phyloP scores from a whole-genome alignment of 106 monocot genomes.

The Platanthera zijinensis region DNA sequence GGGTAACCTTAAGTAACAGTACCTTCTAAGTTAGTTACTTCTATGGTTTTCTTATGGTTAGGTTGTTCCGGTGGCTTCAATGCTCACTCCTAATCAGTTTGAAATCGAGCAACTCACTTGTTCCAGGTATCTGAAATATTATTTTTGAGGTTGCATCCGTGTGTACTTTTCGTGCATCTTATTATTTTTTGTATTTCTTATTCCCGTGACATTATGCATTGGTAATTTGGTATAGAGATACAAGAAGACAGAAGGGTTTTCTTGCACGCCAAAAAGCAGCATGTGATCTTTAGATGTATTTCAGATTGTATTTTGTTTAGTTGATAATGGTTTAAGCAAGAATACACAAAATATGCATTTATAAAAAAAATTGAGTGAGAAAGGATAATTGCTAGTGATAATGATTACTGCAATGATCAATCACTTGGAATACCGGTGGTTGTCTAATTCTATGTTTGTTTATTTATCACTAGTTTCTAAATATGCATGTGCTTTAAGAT shows the following conservation, averaged over 20 bases:
- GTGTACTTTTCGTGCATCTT: background rate
- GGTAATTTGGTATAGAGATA: background rate
- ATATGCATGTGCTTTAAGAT: too few species aligned
- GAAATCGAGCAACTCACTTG: slow-evolving; percentile 89
- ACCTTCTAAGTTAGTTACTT: background rate
- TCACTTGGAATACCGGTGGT: too few species aligned
- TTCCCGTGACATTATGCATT: background rate
- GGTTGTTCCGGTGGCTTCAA: slow-evolving; percentile 95
- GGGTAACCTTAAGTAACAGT: background rate
- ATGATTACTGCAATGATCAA: too few species aligned
- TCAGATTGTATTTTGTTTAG: background rate
- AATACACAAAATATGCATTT: background rate
- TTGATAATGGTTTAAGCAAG: background rate
- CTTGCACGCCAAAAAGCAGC: background rate
- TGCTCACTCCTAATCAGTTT: slow-evolving; percentile 99
- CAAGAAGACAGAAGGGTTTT: background rate
- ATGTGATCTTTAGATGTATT: background rate
- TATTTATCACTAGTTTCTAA: too few species aligned
- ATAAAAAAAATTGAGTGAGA: too few species aligned
- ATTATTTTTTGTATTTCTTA: background rate
- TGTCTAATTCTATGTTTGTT: too few species aligned
- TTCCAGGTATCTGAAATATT: slow-evolving; percentile 46
- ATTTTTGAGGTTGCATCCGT: background rate
- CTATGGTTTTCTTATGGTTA: slow-evolving; percentile 12
- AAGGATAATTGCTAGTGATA: too few species aligned